Percentiles rank a stretch among this genome's conserved stretches.
These are phyloP conservation scores for Auricularia cornea DNA, from an alignment of 768 basidiomycete species.

Conservation along the genomic window DNA sequence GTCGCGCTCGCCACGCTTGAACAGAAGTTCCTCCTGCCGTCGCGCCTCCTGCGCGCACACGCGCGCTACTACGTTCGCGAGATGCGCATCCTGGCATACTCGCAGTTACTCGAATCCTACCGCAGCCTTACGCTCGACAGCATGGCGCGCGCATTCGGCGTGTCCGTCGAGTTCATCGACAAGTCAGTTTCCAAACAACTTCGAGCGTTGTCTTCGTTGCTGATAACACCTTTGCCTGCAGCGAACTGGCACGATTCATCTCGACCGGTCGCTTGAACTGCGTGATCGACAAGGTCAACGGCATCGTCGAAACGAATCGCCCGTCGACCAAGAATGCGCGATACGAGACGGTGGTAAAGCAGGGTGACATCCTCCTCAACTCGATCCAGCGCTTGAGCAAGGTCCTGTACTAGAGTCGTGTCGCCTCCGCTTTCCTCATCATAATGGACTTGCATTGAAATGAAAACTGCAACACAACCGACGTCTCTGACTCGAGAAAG, in stretches of 20 bases:
- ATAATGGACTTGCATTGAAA: too few relatives aligned
- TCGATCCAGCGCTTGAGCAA: conserved; percentile 84
- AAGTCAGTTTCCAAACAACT: conserved; percentile 44
- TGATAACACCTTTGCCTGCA: conserved; percentile 19
- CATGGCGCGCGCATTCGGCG: conserved; percentile 80
- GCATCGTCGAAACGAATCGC: conserved; percentile 86
- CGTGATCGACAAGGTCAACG: conserved; percentile 90
- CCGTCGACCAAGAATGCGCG: conserved; percentile 70
- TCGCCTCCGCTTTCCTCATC: too few relatives aligned
- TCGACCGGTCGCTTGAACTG: conserved; percentile 77
- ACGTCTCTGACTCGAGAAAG: too few relatives aligned
- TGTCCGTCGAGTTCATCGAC: conserved; percentile 81
- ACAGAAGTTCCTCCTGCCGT: conserved; percentile 78
- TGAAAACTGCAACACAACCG: too few relatives aligned
- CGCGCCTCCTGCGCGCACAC: conserved; percentile 77
- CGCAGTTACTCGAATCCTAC: conserved; percentile 87
- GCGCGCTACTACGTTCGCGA: conserved; percentile 87
- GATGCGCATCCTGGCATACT: conserved; percentile 91
- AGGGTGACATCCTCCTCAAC: conserved; percentile 84
- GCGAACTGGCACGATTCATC: conserved; percentile 89
- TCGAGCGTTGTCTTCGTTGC: conserved; percentile 2
- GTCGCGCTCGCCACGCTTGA: conserved; percentile 83
- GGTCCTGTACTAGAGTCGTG: conserved; percentile 48
- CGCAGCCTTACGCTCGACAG: conserved; percentile 82
- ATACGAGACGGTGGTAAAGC: conserved; percentile 88